Base-by-base conservation (phyloP, 257 asterid genomes). In the Haberlea rhodopensis region DNA sequence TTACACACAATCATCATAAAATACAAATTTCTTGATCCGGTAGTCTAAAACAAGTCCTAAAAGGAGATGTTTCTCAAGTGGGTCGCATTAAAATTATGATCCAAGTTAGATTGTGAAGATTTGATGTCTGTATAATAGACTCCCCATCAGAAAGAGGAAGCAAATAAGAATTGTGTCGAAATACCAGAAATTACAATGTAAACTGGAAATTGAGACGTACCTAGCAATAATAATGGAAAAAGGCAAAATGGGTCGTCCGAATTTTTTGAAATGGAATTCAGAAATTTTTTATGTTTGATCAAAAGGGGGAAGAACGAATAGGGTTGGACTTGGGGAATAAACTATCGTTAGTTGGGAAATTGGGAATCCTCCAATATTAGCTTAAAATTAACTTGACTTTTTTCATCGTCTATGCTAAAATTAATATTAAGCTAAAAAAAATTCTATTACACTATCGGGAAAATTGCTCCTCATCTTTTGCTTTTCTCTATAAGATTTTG, bases 111-210 rank as follows among this genome's bases (percentile, higher is more conserved):
- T 0, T 55, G 54, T 56, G 11, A 31, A 57, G 60, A 61, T 65
- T 65, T 65, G 78, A 60, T 40, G 53, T 8, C 37, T 7, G 59
- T 55, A 55, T 23, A 19, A 55, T 10, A 28, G 37, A 70, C n/a
- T n/a, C 13, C 69, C 45, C 74, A 27, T 20, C 18, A 70, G 31
- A 49, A 48, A 16, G 29, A 65, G 63, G 49, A 74, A 73, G 56
- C 76, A 71, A 67, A 66, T 59, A 62, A 62, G 56, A 71, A 49
- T 69, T 57, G 57, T 60, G 67, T 67, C 43, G 15, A 52, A 37
- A 22, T 26, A 27, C 24, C 31, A 37, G 23, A 37, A 53, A 28
- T 25, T 48, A 62, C 48, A 60, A 10, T 63, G 43, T 58, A 16
- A 49, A 53, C 29, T 24, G 60, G 57, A 45, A 64, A 49, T 52